A percentile compares a stretch with the other conserved stretches of the same genome.
phyloP scores from a whole-genome alignment of 257 asterid genomes.

The Nyctanthes arbortristis region DNA sequence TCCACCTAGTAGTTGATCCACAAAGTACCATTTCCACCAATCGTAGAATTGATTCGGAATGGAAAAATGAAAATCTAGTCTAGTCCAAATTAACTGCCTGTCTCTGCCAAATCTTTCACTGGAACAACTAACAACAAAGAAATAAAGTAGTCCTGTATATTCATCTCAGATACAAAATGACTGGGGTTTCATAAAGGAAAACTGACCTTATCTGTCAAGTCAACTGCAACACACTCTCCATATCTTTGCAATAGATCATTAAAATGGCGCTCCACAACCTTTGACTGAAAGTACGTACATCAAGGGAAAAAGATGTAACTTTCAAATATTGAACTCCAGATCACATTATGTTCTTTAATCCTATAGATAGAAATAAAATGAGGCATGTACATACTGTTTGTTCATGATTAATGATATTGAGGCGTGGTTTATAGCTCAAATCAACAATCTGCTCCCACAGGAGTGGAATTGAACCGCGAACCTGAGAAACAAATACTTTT shows the following conservation, averaged over 20 bases:
- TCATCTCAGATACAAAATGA: constrained; percentile 20
- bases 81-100: constrained; percentile 1
- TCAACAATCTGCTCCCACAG: constrained; percentile 99
- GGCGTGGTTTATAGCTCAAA: constrained; percentile 95
- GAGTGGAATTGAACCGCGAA: constrained; percentile 94
- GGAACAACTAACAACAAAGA: neutral
- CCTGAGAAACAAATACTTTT: constrained; percentile 50
- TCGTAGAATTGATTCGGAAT: constrained; percentile 2
- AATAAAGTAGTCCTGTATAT: constrained; percentile 2
- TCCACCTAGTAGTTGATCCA: constrained; percentile 15
- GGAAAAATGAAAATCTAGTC: neutral
- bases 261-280: constrained; percentile 89
- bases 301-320: constrained; percentile 2
- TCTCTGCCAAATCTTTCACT: constrained; percentile 8
- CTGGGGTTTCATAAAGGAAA: constrained; percentile 24
- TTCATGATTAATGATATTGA: constrained; percentile 71
- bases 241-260: constrained; percentile 87
- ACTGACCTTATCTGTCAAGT: constrained; percentile 85
- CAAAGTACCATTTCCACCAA: constrained; percentile 12
- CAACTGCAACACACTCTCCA: constrained; percentile 80
- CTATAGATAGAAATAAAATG: constrained; percentile 21
- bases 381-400: constrained; percentile 63
- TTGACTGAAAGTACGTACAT: constrained; percentile 50
- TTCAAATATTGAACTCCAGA: too few species aligned
- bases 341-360: neutral